Conservation (phyloP, 306 rosid species). For the Biancaea sappan region DNA sequence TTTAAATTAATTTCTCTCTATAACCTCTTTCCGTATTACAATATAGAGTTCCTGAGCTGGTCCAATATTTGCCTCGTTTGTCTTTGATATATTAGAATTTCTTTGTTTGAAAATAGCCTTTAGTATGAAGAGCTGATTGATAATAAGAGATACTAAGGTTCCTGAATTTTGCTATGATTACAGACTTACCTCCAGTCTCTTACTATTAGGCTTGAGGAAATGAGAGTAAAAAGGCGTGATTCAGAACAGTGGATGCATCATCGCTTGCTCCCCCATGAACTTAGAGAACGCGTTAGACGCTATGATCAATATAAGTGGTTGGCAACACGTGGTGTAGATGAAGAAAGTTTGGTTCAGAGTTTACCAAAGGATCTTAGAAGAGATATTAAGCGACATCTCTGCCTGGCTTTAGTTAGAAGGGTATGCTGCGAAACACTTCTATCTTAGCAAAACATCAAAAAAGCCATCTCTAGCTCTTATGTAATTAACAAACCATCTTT, state of each 20-base stretch:
- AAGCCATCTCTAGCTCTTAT: neutral
- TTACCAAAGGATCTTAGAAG: conserved; percentile 98
- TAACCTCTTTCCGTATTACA: neutral
- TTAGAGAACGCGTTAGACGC: conserved; percentile 93
- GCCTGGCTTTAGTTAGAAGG: conserved; percentile 98
- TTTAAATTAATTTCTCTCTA: neutral
- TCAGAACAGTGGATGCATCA: conserved; percentile 99
- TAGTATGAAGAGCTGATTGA: conserved; percentile 32
- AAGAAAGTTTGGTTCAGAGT: conserved; percentile 83
- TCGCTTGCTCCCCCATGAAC: conserved; percentile 87
- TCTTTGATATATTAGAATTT: neutral
- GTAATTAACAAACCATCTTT: neutral
- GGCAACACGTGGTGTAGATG: conserved; percentile 98
- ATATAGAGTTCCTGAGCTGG: neutral
- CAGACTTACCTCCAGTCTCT: conserved; percentile 99
- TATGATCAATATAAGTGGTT: conserved; percentile 99
- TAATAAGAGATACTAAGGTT: conserved; percentile 26
- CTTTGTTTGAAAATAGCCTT: conserved; percentile 28
- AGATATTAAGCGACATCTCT: conserved; percentile 94
- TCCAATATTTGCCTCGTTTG: conserved; percentile 3
- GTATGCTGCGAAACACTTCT: conserved; percentile 51
- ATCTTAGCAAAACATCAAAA: conserved; percentile 18
- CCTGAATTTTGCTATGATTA: conserved; percentile 39
- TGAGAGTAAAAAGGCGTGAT: conserved; percentile 98
- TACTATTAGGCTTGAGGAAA: conserved; percentile 95